Evolutionary conservation across 257 asterid species (phyloP).

Genomic region (Vinca minor): DNA sequence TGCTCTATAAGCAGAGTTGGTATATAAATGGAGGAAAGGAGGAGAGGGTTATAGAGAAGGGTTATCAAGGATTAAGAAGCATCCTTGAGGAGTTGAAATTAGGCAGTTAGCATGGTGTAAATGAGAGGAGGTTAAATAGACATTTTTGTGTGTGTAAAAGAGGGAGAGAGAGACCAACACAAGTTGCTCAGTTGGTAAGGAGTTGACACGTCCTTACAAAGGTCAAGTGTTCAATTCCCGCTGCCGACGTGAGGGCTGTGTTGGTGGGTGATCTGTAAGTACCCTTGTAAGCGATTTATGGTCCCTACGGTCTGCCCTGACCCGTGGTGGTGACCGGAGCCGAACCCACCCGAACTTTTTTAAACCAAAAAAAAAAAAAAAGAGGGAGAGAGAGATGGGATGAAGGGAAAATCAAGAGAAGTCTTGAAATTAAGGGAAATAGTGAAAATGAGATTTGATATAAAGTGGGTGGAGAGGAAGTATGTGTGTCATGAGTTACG

Average conservation of each 20-base stretch:
- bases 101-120: neutral
- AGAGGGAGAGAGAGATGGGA: neutral
- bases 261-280: too few relatives aligned
- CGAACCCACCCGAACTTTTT: too few relatives aligned
- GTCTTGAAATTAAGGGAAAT: neutral
- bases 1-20: too few relatives aligned
- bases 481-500: neutral
- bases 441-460: neutral
- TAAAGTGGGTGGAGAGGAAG: constrained; percentile 6
- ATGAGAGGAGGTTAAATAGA: constrained; percentile 14
- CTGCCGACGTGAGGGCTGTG: too few relatives aligned
- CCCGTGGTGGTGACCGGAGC: too few relatives aligned
- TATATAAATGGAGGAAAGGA: neutral
- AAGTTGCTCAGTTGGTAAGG: too few relatives aligned
- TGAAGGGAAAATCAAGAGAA: constrained; percentile 2
- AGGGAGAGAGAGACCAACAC: neutral
- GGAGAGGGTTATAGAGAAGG: neutral
- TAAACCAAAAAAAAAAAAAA: too few relatives aligned
- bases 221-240: too few relatives aligned
- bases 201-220: too few relatives aligned
- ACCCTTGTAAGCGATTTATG: too few relatives aligned
- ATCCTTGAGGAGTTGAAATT: neutral
- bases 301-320: too few relatives aligned
- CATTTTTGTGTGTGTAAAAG: neutral
- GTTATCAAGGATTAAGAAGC: neutral